Conservation (phyloP, 1,284 basidiomycete species). For the Sanghuangporus sanghuang region DNA sequence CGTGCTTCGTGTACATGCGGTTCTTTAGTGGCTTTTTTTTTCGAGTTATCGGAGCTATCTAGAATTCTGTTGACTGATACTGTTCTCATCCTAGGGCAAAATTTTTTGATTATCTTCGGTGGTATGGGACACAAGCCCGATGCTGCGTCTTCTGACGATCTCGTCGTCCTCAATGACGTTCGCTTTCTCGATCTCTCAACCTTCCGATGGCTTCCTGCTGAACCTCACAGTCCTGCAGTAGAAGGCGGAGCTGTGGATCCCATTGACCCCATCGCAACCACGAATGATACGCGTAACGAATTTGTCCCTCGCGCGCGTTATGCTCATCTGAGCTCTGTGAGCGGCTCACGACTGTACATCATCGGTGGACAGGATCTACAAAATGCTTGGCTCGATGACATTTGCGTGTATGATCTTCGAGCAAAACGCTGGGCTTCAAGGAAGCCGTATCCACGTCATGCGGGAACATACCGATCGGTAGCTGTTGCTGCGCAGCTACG, state of each 20-base stretch:
- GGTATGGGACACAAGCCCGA: slow-evolving; percentile 83
- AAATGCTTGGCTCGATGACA: slow-evolving; percentile 89
- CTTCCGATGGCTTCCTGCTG: slow-evolving; percentile 64
- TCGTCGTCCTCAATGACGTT: slow-evolving; percentile 81
- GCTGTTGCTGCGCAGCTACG: slow-evolving; percentile 67
- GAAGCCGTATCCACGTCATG: slow-evolving; percentile 80
- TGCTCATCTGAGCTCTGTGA: slow-evolving; percentile 84
- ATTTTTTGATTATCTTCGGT: slow-evolving; percentile 85
- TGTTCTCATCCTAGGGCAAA: slow-evolving; percentile 56
- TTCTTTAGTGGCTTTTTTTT: not conserved
- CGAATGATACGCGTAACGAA: not conserved
- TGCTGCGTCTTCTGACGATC: slow-evolving; percentile 62
- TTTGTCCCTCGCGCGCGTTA: slow-evolving; percentile 77
- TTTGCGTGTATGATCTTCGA: slow-evolving; percentile 80
- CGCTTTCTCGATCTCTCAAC: slow-evolving; percentile 76
- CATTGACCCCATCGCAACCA: slow-evolving; percentile 9
- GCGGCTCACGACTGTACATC: slow-evolving; percentile 80
- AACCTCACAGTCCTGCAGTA: slow-evolving; percentile 24
- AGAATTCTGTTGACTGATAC: not conserved
- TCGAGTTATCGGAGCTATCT: not conserved
- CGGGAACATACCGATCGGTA: slow-evolving; percentile 89
- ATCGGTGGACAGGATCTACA: slow-evolving; percentile 91
- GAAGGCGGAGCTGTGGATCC: slow-evolving; percentile 5
- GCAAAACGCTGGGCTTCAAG: slow-evolving; percentile 72
- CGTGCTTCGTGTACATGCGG: not conserved